Evolutionary conservation across 805 yeast species (phyloP).

Genomic region (Wickerhamomyces bisporus): DNA sequence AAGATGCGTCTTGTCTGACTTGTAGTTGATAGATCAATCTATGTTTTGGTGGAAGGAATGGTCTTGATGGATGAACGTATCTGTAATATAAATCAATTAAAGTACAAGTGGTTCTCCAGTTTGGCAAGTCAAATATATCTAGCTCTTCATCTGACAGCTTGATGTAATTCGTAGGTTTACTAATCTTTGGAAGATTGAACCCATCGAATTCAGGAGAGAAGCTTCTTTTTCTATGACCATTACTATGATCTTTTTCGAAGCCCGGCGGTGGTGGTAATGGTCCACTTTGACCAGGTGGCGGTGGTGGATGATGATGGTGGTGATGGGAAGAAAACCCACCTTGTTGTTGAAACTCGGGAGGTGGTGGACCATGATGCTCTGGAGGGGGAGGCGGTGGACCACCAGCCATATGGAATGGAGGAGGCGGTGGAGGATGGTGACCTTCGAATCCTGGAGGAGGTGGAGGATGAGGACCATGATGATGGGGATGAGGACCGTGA

Average conservation of each 20-base stretch:
- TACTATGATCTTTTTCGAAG: background rate
- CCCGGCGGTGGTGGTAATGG: background rate
- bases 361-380: background rate
- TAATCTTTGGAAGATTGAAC: slow-evolving; percentile 9
- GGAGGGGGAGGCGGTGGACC: background rate
- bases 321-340: background rate
- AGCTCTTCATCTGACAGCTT: slow-evolving; percentile 27
- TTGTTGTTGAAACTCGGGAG: background rate
- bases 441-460: slow-evolving; percentile 2
- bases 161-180: slow-evolving; percentile 9
- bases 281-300: background rate
- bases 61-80: slow-evolving; percentile 34
- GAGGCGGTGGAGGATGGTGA: slow-evolving; percentile 1
- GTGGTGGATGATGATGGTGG: background rate
- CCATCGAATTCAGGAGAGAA: slow-evolving; percentile 2
- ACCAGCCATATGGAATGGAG: no score
- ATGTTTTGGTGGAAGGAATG: slow-evolving; percentile 32
- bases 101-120: slow-evolving; percentile 26
- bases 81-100: slow-evolving; percentile 36
- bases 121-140: slow-evolving; percentile 31
- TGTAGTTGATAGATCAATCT: slow-evolving; percentile 27
- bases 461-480: slow-evolving; percentile 6
- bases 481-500: slow-evolving; percentile 3
- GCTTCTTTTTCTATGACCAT: slow-evolving; percentile 7
- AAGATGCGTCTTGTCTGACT: slow-evolving; percentile 26